phyloP scores from a whole-genome alignment of 352 stramenopile species.

The Vaucheria bursata region DNA sequence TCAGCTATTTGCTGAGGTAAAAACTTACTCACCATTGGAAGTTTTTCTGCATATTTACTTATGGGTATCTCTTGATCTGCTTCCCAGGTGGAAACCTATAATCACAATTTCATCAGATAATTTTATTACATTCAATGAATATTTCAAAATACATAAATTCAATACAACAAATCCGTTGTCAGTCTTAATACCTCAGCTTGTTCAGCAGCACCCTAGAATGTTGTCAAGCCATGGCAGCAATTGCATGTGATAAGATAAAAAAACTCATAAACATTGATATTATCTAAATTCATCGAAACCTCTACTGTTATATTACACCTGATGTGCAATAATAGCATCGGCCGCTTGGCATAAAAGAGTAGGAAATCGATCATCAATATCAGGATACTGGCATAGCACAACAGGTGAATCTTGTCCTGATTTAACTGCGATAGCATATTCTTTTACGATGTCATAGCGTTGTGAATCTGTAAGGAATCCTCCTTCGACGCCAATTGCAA shows the following conservation, averaged over 20 bases:
- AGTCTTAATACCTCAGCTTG: slow-evolving; percentile 38
- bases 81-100: slow-evolving; percentile 56
- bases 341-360: slow-evolving; percentile 52
- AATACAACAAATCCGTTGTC: too few species aligned
- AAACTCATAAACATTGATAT: too few species aligned
- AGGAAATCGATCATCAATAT: slow-evolving; percentile 48
- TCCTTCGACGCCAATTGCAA: slow-evolving; percentile 87
- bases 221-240: background rate
- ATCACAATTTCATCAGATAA: too few species aligned
- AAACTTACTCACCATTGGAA: slow-evolving; percentile 45
- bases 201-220: slow-evolving; percentile 24
- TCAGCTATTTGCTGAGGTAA: too few species aligned
- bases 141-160: too few species aligned
- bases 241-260: too few species aligned
- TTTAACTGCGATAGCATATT: slow-evolving; percentile 44
- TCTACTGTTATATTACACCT: too few species aligned
- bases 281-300: too few species aligned
- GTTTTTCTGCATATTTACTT: slow-evolving; percentile 61
- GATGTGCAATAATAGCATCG: slow-evolving; percentile 63
- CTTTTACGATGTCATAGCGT: slow-evolving; percentile 60
- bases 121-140: too few species aligned
- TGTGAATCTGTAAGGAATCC: slow-evolving; percentile 83
- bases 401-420: slow-evolving; percentile 6
- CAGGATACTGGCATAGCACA: background rate
- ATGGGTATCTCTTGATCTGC: slow-evolving; percentile 61